Percentiles rank a stretch among this genome's conserved stretches.
These are phyloP conservation scores for Glebionis coronaria DNA, from an alignment of 129 eudicot genomes.

Conservation along the genomic window DNA sequence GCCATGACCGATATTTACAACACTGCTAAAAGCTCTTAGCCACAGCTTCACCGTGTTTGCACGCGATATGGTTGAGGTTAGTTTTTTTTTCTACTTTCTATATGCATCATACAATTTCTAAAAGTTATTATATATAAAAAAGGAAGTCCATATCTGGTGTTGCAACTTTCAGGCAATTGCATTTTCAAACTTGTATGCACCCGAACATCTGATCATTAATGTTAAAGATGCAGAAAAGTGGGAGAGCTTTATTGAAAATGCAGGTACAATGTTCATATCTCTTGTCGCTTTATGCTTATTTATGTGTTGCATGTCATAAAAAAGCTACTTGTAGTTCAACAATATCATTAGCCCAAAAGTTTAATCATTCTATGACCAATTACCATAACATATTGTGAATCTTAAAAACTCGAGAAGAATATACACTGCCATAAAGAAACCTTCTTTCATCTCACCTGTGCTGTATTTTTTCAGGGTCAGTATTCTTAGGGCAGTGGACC, in stretches of 20 bases:
- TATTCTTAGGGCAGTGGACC: constrained; percentile 95
- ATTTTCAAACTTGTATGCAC: constrained; percentile 93
- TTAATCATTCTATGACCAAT: background rate
- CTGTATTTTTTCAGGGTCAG: constrained; percentile 62
- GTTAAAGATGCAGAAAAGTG: constrained; percentile 97
- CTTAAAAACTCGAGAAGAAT: background rate
- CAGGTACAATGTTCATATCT: constrained; percentile 46
- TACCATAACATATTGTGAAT: background rate
- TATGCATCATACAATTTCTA: background rate
- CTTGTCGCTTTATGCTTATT: background rate
- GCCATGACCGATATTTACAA: too few relatives aligned
- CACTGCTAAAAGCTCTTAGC: constrained; percentile 80
- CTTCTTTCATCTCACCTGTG: background rate
- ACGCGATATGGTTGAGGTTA: constrained; percentile 94
- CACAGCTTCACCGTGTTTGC: constrained; percentile 95
- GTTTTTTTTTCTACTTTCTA: constrained; percentile 8
- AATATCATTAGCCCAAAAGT: background rate
- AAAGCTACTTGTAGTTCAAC: background rate
- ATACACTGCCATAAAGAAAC: background rate
- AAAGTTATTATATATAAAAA: background rate
- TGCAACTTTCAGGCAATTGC: constrained; percentile 60
- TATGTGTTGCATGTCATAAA: background rate
- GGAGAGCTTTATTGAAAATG: constrained; percentile 92
- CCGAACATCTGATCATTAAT: constrained; percentile 94
- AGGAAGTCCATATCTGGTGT: background rate